These are phyloP conservation scores for Orychophragmus violaceus DNA, from an alignment of 345 rosid genomes.

Conservation along the genomic window DNA sequence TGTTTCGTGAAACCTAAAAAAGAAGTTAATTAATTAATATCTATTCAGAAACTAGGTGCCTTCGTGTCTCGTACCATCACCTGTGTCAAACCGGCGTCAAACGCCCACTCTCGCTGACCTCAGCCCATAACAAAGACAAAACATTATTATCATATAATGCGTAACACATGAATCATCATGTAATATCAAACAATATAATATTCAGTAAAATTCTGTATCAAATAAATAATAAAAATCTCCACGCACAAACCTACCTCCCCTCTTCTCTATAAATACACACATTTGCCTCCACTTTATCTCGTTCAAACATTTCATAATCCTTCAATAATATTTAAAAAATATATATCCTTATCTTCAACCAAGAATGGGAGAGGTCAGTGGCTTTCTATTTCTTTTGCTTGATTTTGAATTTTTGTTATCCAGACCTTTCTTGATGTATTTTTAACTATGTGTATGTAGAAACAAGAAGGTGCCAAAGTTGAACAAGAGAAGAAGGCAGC, in stretches of 20 bases:
- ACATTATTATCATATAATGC: background rate
- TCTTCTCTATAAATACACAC: constrained; percentile 38
- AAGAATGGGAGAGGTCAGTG: constrained; percentile 53
- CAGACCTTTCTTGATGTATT: background rate
- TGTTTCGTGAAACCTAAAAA: background rate
- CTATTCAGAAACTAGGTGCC: constrained; percentile 4
- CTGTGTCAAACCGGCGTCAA: constrained; percentile 28
- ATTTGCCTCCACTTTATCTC: constrained; percentile 27
- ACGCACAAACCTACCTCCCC: background rate
- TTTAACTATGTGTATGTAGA: constrained; percentile 12
- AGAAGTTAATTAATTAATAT: background rate
- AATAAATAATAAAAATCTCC: constrained; percentile 2
- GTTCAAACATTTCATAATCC: constrained; percentile 23
- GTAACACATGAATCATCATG: constrained; percentile 16
- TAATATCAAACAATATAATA: constrained; percentile 8
- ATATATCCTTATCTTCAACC: constrained; percentile 2
- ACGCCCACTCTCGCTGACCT: constrained; percentile 35
- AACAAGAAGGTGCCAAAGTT: constrained; percentile 38
- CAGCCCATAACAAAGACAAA: constrained; percentile 12
- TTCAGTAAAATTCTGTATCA: background rate
- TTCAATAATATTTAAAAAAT: background rate
- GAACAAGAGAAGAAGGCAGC: constrained; percentile 47
- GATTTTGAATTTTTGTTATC: background rate
- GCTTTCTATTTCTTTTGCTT: background rate
- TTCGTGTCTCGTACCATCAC: constrained; percentile 26